These are phyloP conservation scores for Escovopsis weberi DNA, from an alignment of 2,329 filamentous ascomycete species.

Conservation along the genomic window DNA sequence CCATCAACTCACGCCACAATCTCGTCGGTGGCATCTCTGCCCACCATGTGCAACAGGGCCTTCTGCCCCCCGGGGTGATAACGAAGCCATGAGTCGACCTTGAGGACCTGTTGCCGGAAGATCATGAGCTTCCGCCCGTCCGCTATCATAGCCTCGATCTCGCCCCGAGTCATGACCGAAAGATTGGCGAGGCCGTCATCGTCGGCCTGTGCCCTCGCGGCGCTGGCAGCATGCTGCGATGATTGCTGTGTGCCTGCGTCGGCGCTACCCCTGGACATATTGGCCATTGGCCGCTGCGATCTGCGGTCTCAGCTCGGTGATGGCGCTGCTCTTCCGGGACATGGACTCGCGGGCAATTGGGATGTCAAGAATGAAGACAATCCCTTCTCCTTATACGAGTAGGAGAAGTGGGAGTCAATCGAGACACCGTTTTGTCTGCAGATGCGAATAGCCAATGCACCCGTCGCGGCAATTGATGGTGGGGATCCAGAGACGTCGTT, in stretches of 20 bases:
- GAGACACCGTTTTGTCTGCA: too few species aligned
- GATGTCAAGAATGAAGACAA: too few species aligned
- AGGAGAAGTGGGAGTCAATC: too few species aligned
- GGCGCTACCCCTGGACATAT: background rate
- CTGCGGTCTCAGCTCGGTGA: too few species aligned
- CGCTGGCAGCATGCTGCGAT: background rate
- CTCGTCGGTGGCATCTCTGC: slow-evolving; percentile 22
- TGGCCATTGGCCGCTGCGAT: slow-evolving; percentile 6
- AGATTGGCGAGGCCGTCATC: background rate
- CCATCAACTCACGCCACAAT: slow-evolving; percentile 16
- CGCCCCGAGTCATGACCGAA: slow-evolving; percentile 5
- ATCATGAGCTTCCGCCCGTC: slow-evolving; percentile 5
- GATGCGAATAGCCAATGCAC: too few species aligned
- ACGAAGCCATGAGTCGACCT: slow-evolving; percentile 32
- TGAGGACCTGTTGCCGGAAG: slow-evolving; percentile 3
- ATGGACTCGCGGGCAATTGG: too few species aligned
- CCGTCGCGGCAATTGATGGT: too few species aligned
- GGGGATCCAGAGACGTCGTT: too few species aligned
- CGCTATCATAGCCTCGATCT: slow-evolving; percentile 5
- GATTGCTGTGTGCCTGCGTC: background rate
- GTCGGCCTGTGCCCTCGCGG: background rate
- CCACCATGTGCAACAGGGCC: slow-evolving; percentile 41
- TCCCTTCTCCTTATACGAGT: too few species aligned
- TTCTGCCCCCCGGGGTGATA: slow-evolving; percentile 44
- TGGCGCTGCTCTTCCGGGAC: too few species aligned